Base-by-base conservation (phyloP, 768 basidiomycete genomes). In the Leucocoprinus sp. region DNA sequence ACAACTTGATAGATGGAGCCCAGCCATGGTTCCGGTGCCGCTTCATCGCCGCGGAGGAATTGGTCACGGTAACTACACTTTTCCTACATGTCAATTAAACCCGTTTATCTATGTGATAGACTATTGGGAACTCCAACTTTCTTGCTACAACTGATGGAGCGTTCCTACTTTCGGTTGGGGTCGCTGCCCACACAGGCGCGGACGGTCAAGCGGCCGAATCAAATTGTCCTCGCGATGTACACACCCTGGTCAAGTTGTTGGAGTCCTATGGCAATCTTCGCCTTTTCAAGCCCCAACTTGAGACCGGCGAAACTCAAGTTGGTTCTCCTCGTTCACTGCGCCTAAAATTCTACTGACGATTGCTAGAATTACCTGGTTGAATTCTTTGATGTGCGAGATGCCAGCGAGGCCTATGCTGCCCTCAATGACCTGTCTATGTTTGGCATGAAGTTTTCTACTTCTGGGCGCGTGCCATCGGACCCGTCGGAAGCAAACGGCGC, bases 351-450 rank as follows among this genome's bases (percentile, higher is more conserved):
- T 5, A 36, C 23, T 22, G 11, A 19, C 19, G 23, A 43, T 14
- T 27, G 35, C 42, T 51, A 64, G 58, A 60, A 70, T 22, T 86
- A 78, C 59, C 63, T 62, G 31, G 74, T 80, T 42, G 84, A 87
- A 51, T 91, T 75, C 57, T 82, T 71, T 55, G 84, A 89, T 55
- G 67, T 76, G 21, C 70, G 82, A 19, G 70, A 72, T 29, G 78
- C 82, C 5, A 62, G 68, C 29, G 54, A 57, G 8, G 84, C 85
- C 11, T 71, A 65, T 53, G 59, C 62, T 37, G 64, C 64, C 36
- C 62, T 90, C 15, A 56, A 82, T 37, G 68, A 69, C 2, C 68
- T 68, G 28, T 59, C 64, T 36, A 57, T 76, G 27, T 74, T 76
- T 42, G 79, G 75, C 27, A 71, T 75, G 64, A 71, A 66, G 40